Evolutionary conservation across 129 eudicot species (phyloP), one percentile per base, ranked within the genome.

Genomic region (Cynara cardunculus): DNA sequence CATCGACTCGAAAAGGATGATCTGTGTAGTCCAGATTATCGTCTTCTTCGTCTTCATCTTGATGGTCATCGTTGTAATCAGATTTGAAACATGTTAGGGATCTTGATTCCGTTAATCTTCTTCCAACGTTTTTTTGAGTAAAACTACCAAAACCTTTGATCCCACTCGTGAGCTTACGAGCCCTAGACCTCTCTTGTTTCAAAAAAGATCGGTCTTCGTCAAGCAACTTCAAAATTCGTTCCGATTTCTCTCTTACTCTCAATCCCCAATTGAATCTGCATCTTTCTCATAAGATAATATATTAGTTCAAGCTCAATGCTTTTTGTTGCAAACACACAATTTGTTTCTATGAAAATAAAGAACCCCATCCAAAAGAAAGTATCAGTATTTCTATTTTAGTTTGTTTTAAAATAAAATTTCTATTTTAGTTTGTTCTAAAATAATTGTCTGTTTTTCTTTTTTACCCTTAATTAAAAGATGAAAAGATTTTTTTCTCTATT

Each of bases 241-340:
- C 90, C 0, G 92, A 83, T 85, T 85, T 89, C 27, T 85, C 87
- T 74, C 73, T 78, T 71, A 88, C 87, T 62, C 88, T 83, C n/a
- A 25, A 28, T 81, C 97, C 97, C 97, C 97, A 92, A 81, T 92
- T 82, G 84, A 92, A 92, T 80, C 94, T 91, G 82, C 77, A 87
- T 19, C 14, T 34, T 16, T 27, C 25, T 62, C 77, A 25, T 44
- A 74, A 37, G 3, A 74, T 25, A 71, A 26, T 19, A 16, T 7
- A 66, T 28, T 30, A 26, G 67, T 44, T 34, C 27, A 59, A 39
- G 53, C 18, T 41, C 53, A 16, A 41, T 41, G 53, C 18, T 11
- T 41, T 12, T 41, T n/a, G n/a, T n/a, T n/a, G n/a, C n/a, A n/a
- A n/a, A n/a, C n/a, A n/a, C n/a, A n/a, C n/a, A n/a, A n/a, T n/a